Conservation (phyloP, 441 rosid genomes). For the Omphalea diandra region DNA sequence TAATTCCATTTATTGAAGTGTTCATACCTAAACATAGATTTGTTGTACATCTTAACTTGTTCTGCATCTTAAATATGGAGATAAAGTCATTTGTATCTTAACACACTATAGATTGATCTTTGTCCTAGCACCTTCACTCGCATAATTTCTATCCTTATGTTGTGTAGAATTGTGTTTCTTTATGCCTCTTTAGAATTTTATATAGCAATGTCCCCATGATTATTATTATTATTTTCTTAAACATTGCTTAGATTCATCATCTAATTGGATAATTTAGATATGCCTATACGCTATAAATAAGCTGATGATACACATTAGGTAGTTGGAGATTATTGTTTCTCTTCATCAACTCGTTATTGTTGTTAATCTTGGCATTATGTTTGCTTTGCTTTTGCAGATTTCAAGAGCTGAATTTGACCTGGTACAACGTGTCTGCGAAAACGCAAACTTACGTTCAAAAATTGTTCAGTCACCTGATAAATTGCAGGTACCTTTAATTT, state of each 20-base stretch:
- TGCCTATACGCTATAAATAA: neutral
- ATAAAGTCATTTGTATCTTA: neutral
- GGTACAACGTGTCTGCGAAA: constrained; percentile 79
- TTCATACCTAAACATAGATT: neutral
- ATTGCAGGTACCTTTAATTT: constrained; percentile 56
- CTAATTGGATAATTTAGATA: neutral
- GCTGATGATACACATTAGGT: neutral
- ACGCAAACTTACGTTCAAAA: constrained; percentile 70
- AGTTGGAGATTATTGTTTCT: neutral
- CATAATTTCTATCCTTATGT: neutral
- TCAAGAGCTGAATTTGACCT: constrained; percentile 75
- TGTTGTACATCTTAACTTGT: neutral
- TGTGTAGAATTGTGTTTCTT: neutral
- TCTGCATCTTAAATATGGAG: neutral
- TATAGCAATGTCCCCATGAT: neutral
- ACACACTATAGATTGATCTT: neutral
- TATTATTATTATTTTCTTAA: neutral
- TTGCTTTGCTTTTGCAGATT: constrained; percentile 45
- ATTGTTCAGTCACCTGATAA: constrained; percentile 96
- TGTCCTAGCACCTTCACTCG: neutral
- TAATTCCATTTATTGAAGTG: neutral
- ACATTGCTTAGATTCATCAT: neutral
- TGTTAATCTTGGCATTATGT: constrained; percentile 5
- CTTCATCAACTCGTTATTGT: neutral
- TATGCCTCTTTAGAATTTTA: neutral